Base-by-base conservation (phyloP, 1,139 yeast genomes). In the Nakaseomyces glabratus region DNA sequence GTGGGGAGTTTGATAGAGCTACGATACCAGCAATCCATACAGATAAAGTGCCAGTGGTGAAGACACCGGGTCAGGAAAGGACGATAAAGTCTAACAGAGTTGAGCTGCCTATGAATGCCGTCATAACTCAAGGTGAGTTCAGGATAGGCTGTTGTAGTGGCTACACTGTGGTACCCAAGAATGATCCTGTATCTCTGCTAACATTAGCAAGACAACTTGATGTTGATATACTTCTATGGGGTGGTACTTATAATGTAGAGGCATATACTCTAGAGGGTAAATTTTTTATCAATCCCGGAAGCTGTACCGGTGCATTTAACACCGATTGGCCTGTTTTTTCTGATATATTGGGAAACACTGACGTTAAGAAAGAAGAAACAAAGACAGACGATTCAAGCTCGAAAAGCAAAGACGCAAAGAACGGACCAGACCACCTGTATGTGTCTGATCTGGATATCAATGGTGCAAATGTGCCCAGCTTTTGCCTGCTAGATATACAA, bases 171-270 rank as follows among this genome's bases (percentile, higher is more conserved):
- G 78, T 88, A 8, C 98, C 98, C 1, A 73, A 76, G 42, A 75
- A 76, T 31, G 98, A 90, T 51, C 94, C 96, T 3, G 73, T 88
- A 49, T 78, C 93, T 30, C 65, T 90, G 40, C 66, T 84, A 48
- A 73, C 82, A 1, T 70, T 82, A 40, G 95, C 98, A 0, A 68
- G 98, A 41, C 90, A 86, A 59, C 66, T 88, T 66, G 94, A 88
- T 55, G 97, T 84, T 31, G 97, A 90, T 58, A 71, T 90, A 7
- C 65, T 90, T 48, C 67, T 90, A n/a, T 85, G 93, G 84, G 97
- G 97, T n/a, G 95, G 95, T 0, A 79, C 95, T 2, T 95, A 85
- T 56, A 74, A 76, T 44, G 93, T 85, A 6, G 97, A 90, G 53
- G 95, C 96, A 0, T 90, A 85, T 52, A 84, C 93, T 8, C 64